Evolutionary conservation across 108 stramenopile species (phyloP), one percentile per base, ranked within the genome.

Genomic region (Conticribra weissflogii): DNA sequence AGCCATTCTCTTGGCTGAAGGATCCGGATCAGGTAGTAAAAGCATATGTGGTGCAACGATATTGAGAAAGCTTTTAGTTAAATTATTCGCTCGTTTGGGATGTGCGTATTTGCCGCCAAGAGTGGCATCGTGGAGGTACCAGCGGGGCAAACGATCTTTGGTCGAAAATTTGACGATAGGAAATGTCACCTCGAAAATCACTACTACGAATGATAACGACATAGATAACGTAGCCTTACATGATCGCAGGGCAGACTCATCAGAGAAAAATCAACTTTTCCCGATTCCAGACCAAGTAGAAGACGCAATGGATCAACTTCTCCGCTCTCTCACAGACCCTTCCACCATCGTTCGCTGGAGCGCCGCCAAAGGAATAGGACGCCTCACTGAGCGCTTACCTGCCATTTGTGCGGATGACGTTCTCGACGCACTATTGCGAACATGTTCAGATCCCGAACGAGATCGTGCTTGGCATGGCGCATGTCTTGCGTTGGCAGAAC

Each of bases 271-370:
- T 19, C 66, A 74, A 49, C 59, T 89, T 44, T 92, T 88, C 57
- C 66, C 83, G 22, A 87, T 98, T 16, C 96, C 97, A 19, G 93
- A 96, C 58, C 82, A 94, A 76, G 87, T 99, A 21, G 99, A 99
- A 84, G 96, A 98, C 54, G 90, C 96, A 50, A 88, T 98, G 74
- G 98, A 92, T 44, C 89, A 85, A 71, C 82, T 98, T n/a, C 64
- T 97, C 19, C 58, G 46, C 16, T 86, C 82, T 9, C 70, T 98
- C 12, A 66, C 83, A 23, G 96, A 97, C 79, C 52, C 88, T 3
- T 65, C 93, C 9, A 99, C 99, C n/a, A 82, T 95, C 21, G 99
- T 99, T 19, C 84, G 99, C 46, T 99, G 99, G 99, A 95, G 95
- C 0, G 96, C 97, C 2, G 98, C 99, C 28, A 99, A 99, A 74